phyloP scores from a whole-genome alignment of 768 basidiomycete genomes.

The Candolleomyces eurysporus region DNA sequence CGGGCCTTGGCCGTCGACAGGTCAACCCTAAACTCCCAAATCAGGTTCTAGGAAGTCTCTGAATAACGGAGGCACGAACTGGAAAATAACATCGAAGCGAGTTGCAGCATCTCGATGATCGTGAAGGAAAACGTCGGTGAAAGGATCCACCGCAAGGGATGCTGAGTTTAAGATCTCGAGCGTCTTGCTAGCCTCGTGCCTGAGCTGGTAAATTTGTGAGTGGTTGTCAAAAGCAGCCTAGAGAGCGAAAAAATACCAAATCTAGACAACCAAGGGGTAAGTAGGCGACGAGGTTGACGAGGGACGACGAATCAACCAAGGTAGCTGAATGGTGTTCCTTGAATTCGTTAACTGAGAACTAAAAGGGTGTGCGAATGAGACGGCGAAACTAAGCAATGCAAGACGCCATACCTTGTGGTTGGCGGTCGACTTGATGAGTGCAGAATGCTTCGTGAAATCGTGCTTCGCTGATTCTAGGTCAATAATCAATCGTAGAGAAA shows the following conservation, averaged over 20 bases:
- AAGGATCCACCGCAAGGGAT: constrained; percentile 53
- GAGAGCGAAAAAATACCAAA: constrained; percentile 46
- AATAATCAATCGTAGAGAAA: neutral
- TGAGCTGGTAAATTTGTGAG: constrained; percentile 46
- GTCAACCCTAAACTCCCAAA: constrained; percentile 45
- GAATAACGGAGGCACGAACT: constrained; percentile 36
- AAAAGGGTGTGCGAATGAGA: neutral
- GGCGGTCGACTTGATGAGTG: constrained; percentile 57
- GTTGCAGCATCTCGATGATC: constrained; percentile 62
- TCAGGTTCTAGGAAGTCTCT: constrained; percentile 1
- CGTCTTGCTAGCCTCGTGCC: constrained; percentile 72
- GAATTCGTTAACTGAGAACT: constrained; percentile 66
- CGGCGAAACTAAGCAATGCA: neutral
- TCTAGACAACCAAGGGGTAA: constrained; percentile 78
- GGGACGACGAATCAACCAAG: constrained; percentile 78
- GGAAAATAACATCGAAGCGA: constrained; percentile 72
- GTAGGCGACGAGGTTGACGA: constrained; percentile 72
- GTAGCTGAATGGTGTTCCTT: constrained; percentile 46
- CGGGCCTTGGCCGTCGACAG: constrained; percentile 47
- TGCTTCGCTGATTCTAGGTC: constrained; percentile 55
- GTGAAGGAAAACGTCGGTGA: constrained; percentile 68
- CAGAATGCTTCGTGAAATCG: constrained; percentile 54
- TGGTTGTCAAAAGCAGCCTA: neutral
- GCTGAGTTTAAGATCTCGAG: constrained; percentile 58
- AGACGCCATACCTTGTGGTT: constrained; percentile 48